Conservation (phyloP, 106 monocot genomes). For the Posidonia australis region DNA sequence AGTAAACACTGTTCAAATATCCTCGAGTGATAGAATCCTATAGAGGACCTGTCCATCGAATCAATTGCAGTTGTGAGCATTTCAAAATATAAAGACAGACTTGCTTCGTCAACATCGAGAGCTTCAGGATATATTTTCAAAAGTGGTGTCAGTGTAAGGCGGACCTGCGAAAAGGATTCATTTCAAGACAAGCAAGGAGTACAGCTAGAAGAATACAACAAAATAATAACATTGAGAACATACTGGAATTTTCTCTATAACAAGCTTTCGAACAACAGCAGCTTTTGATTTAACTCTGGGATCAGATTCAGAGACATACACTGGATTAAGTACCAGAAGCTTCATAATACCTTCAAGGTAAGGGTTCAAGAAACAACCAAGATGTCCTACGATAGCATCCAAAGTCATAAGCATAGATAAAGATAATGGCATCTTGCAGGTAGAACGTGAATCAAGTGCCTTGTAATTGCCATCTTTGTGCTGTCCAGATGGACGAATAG, state of each 20-base stretch:
- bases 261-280: constrained; percentile 46
- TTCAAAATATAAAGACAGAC: constrained; percentile 63
- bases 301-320: constrained; percentile 45
- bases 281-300: constrained; percentile 45
- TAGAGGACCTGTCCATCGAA: constrained; percentile 63
- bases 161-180: constrained; percentile 44
- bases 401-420: constrained; percentile 35
- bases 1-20: constrained; percentile 66
- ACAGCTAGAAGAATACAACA: neutral
- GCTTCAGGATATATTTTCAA: constrained; percentile 43
- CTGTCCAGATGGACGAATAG: constrained; percentile 14
- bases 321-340: constrained; percentile 54
- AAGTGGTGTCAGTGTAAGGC: constrained; percentile 60
- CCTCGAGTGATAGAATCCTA: constrained; percentile 59
- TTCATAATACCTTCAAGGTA: constrained; percentile 74
- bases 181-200: neutral
- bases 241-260: constrained; percentile 80
- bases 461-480: constrained; percentile 7
- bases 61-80: constrained; percentile 51
- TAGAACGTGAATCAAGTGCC: constrained; percentile 14
- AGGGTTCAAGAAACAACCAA: constrained; percentile 76
- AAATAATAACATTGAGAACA: constrained; percentile 5
- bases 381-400: constrained; percentile 55
- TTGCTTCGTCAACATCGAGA: constrained; percentile 55
- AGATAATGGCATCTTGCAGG: constrained; percentile 20